phyloP scores from a whole-genome alignment of 352 stramenopile species.

The Globisporangium apiculatum region DNA sequence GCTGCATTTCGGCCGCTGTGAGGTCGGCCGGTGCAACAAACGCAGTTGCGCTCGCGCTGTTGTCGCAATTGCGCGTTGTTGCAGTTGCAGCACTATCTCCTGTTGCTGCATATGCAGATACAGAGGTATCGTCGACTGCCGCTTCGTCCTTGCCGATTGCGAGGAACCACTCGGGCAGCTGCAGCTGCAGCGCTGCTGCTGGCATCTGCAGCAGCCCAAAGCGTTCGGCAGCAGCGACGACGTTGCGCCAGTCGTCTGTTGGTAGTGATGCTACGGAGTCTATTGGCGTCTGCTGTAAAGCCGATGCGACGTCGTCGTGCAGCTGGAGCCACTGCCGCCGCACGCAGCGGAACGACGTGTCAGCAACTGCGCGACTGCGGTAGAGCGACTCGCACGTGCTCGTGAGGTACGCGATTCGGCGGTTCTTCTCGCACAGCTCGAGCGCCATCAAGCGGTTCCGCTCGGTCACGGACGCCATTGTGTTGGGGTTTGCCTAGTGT shows the following conservation, averaged over 20 bases:
- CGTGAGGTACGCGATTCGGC: conserved; percentile 57
- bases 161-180: conserved; percentile 69
- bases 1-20: conserved; percentile 28
- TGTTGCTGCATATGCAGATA: conserved; percentile 5
- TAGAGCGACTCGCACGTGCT: conserved; percentile 68
- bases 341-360: conserved; percentile 48
- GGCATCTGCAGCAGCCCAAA: conserved; percentile 39
- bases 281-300: conserved; percentile 15
- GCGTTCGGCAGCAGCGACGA: conserved; percentile 26
- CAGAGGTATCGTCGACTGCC: conserved; percentile 26
- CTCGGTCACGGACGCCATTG: conserved; percentile 62
- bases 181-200: conserved; percentile 34
- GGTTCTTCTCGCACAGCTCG: conserved; percentile 78
- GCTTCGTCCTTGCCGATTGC: conserved; percentile 41
- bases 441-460: conserved; percentile 71
- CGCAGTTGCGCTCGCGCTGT: conserved; percentile 8
- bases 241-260: conserved; percentile 25
- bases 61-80: conserved; percentile 10
- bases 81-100: not conserved
- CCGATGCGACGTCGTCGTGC: conserved; percentile 42
- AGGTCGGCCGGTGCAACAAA: conserved; percentile 31
- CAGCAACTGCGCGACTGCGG: conserved; percentile 34
- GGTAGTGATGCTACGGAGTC: not conserved
- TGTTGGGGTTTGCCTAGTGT: conserved; percentile 69
- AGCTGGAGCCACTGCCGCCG: conserved; percentile 60